Evolutionary conservation across 2,329 filamentous ascomycete genomes (phyloP).

Genomic region (Neonectria coccinea): DNA sequence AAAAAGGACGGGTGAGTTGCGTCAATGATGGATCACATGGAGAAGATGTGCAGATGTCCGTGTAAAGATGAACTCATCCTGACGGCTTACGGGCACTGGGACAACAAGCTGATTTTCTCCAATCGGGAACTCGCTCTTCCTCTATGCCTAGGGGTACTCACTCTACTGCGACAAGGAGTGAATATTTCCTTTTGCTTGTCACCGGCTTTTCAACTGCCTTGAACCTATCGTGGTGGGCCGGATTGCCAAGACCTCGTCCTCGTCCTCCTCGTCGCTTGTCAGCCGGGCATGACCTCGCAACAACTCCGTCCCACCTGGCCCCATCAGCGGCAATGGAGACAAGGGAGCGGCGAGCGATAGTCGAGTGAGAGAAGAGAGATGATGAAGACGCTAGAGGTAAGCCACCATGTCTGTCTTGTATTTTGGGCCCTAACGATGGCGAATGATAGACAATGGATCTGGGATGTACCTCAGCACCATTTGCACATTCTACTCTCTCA

Average conservation of each 20-base stretch:
- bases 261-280: background rate
- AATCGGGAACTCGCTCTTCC: background rate
- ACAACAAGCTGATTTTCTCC: background rate
- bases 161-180: background rate
- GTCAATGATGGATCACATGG: slow-evolving; percentile 8
- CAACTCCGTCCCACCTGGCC: background rate
- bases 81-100: background rate
- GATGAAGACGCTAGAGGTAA: background rate
- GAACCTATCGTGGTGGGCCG: background rate
- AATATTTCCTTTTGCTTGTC: background rate
- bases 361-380: background rate
- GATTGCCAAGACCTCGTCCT: background rate
- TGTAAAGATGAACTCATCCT: background rate
- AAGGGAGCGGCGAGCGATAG: background rate
- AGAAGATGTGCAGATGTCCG: background rate
- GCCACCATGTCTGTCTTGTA: background rate
- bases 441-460: background rate
- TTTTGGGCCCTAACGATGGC: background rate
- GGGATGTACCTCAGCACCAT: background rate
- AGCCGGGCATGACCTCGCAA: background rate
- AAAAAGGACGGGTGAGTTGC: background rate
- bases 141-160: background rate
- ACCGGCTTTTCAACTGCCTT: background rate
- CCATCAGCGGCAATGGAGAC: background rate
- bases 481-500: background rate